Conservation (phyloP, 495 filamentous ascomycete genomes). For the Hyaloscypha bicolor region DNA sequence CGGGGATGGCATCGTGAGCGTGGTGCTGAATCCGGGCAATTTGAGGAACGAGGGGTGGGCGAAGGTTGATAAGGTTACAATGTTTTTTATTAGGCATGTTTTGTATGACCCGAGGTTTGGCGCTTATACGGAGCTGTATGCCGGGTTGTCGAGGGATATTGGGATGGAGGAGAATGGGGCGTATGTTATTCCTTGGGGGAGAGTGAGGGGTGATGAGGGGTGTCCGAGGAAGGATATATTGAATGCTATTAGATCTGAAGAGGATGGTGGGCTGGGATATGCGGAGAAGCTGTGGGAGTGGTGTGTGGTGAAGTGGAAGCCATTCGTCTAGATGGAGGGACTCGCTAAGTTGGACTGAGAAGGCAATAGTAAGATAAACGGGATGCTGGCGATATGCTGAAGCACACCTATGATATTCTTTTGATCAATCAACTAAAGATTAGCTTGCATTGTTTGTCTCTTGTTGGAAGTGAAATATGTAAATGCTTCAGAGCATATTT, state of each 20-base stretch:
- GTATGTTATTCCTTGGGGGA: slow-evolving; percentile 24
- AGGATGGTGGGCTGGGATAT: slow-evolving; percentile 32
- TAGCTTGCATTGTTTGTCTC: too few relatives aligned
- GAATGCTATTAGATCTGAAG: slow-evolving; percentile 38
- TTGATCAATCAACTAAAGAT: too few relatives aligned
- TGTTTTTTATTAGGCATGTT: slow-evolving; percentile 28
- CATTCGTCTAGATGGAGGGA: slow-evolving; percentile 13
- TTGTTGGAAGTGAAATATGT: too few relatives aligned
- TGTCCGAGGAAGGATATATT: slow-evolving; percentile 34
- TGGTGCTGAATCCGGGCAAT: slow-evolving; percentile 44
- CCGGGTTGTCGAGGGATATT: slow-evolving; percentile 40
- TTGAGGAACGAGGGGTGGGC: slow-evolving; percentile 45
- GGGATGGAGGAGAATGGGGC: slow-evolving; percentile 26
- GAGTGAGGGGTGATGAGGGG: slow-evolving; percentile 7
- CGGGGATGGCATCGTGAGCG: slow-evolving; percentile 30
- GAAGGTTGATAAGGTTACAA: slow-evolving; percentile 26
- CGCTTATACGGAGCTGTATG: slow-evolving; percentile 46
- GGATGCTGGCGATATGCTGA: too few relatives aligned
- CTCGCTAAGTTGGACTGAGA: background rate
- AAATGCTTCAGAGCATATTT: too few relatives aligned
- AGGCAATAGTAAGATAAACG: background rate
- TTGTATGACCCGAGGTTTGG: slow-evolving; percentile 39
- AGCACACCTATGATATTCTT: too few relatives aligned
- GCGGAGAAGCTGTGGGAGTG: slow-evolving; percentile 37
- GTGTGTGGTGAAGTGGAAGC: slow-evolving; percentile 36